Evolutionary conservation across 208 protist genomes (phyloP), one percentile per base, ranked within the genome.

Genomic region (Endotrypanum monterogeii): DNA sequence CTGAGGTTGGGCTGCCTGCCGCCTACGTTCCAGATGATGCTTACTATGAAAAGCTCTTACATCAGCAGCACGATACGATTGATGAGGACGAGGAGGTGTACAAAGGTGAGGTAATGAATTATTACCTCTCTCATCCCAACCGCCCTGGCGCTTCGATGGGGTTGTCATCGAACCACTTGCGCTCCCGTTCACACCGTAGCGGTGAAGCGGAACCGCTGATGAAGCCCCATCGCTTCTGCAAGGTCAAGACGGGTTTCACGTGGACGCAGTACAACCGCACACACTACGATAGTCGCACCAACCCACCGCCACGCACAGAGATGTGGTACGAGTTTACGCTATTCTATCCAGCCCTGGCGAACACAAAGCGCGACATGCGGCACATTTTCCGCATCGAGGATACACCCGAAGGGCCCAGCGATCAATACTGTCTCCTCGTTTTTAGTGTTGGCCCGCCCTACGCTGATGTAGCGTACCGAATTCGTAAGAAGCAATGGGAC

Each of bases 271-370:
- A 99, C 90, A 99, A 99, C 80, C 92, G 97, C 74, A 99, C 97
- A 55, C 99, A 99, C 82, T 99, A 99, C 83, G 97, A 99, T 84
- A 80, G 83, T 69, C 86, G 89, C 69, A 99, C 99, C 52, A 99
- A 99, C 86, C 99, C 99, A 20, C 99, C 99, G 62, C 99, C 99
- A 25, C 99, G 99, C 48, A 97, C 98, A 57, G 98, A 99, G 35
- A 88, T 98, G 79, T 99, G 99, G 79, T 99, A 99, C 90, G 99
- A 99, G 87, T 99, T 99, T 87, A 99, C 99, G 67, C 94, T 99
- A 50, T 99, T 99, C 88, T 99, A 99, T 83, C 98, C 98, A 4
- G 97, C 99, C 68, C 89, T 99, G 0, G 98, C 98, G 23, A 87
- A 94, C 71, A 95, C 89, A 50, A 93, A 92, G 80, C 81, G 81